Evolutionary conservation across 805 yeast genomes (phyloP).

Genomic region (Saccharomycopsis babjevae): DNA sequence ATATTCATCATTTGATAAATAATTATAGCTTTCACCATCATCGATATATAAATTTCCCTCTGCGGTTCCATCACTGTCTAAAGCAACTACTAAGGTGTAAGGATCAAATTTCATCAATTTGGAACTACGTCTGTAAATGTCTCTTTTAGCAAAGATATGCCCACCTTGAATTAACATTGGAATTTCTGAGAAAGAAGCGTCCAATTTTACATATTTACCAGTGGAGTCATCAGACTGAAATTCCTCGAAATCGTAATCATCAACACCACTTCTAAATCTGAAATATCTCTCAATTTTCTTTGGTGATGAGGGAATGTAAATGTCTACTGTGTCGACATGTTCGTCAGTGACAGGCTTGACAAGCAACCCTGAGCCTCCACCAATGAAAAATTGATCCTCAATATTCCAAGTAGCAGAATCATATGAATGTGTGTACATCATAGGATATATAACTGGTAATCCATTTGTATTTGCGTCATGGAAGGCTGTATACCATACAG

Average conservation of each 20-base stretch:
- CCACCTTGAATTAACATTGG: slow-evolving; percentile 81
- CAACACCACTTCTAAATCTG: slow-evolving; percentile 32
- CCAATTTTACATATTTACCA: slow-evolving; percentile 23
- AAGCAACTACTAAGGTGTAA: slow-evolving; percentile 59
- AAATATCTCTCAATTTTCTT: slow-evolving; percentile 37
- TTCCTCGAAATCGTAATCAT: slow-evolving; percentile 21
- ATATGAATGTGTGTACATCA: slow-evolving; percentile 47
- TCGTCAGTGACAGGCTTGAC: slow-evolving; percentile 72
- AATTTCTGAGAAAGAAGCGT: slow-evolving; percentile 45
- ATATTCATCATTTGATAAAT: slow-evolving; percentile 38
- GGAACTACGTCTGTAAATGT: slow-evolving; percentile 71
- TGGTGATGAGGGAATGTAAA: slow-evolving; percentile 25
- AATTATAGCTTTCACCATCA: slow-evolving; percentile 70
- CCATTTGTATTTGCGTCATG: slow-evolving; percentile 52
- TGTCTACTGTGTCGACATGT: slow-evolving; percentile 29
- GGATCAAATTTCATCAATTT: slow-evolving; percentile 72
- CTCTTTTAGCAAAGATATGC: slow-evolving; percentile 53
- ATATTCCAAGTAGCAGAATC: slow-evolving; percentile 40
- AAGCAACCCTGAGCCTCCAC: slow-evolving; percentile 49
- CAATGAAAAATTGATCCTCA: slow-evolving; percentile 80
- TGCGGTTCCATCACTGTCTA: slow-evolving; percentile 40
- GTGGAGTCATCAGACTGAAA: slow-evolving; percentile 28
- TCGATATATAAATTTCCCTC: slow-evolving; percentile 61
- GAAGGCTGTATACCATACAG: slow-evolving; percentile 73
- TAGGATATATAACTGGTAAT: slow-evolving; percentile 59